Evolutionary conservation across 495 filamentous ascomycete species (phyloP), one percentile per base, ranked within the genome.

Genomic region (Durotheca rogersii): DNA sequence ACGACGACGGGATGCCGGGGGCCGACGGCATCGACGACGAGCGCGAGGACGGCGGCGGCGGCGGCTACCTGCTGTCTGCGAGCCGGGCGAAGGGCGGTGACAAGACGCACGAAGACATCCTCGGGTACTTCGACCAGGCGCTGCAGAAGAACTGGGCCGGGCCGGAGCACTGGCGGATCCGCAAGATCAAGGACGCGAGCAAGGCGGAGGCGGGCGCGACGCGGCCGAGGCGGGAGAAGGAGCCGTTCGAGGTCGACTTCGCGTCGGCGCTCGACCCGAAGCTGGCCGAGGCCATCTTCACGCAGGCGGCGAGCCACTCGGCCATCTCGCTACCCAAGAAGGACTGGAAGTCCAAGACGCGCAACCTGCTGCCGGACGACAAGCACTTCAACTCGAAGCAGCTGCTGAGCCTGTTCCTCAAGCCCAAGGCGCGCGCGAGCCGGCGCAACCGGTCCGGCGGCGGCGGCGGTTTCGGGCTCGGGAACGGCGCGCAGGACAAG

Each of bases 71-170:
- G 27, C 77, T 95, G 11, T 85, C 86, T 6, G 80, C 95, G 67
- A 80, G 80, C 15, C 83, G 85, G 58, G 67, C 74, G 12, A 68
- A 73, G 37, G 76, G 67, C 21, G 77, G 81, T 33, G 82, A 78
- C 43, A 74, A 77, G 47, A 78, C 86, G 39, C 88, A 93, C 58
- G 89, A 96, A 51, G 90, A 96, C 60, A 95, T 99, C 43, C 79
- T 99, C 12, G 86, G 86, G 59, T 99, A 96, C 71, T 99, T 99
- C 63, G 93, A 99, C 67, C 85, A 95, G 60, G 90, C 92, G 6
- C 72, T 96, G 18, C 83, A 87, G 58, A 95, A 94, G 77, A 97
- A 96, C 67, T 99, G 93, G 93, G 89, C 88, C n/a, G 94, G 90
- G 37, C 93, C 93, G 29, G 94, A 99, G 66, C 94, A 99, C 69